Conservation (phyloP, 768 basidiomycete genomes). For the Podaxis sp. region DNA sequence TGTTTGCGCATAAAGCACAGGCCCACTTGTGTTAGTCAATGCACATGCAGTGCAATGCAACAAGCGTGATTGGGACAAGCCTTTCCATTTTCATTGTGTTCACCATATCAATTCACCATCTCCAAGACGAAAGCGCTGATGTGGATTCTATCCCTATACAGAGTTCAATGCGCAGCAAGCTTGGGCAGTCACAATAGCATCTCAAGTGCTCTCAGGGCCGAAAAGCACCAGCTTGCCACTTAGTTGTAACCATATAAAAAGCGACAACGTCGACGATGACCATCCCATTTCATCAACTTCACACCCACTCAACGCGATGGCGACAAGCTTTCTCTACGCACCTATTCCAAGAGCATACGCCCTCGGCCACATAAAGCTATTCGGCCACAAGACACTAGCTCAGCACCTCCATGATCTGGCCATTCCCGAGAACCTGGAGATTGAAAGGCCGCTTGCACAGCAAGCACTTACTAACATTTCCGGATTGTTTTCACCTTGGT, state of each 20-base stretch:
- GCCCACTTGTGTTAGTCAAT: no score
- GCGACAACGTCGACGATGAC: not conserved
- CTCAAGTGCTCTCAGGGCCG: not conserved
- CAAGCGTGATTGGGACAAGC: not conserved
- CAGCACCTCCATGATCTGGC: not conserved
- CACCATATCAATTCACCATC: not conserved
- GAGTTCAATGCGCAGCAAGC: not conserved
- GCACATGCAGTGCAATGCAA: not conserved
- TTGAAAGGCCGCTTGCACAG: not conserved
- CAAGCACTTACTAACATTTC: not conserved
- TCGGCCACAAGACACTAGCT: not conserved
- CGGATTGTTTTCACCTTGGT: not conserved
- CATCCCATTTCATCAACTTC: not conserved
- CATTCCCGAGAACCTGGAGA: not conserved
- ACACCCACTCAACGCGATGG: not conserved
- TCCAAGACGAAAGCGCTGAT: not conserved
- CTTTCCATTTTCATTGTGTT: not conserved
- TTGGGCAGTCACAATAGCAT: not conserved
- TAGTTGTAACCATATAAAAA: not conserved
- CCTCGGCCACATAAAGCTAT: not conserved
- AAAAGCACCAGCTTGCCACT: no score
- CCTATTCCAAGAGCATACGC: not conserved
- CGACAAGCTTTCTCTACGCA: not conserved
- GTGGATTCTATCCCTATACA: not conserved
- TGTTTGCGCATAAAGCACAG: no score